Evolutionary conservation across 1,284 basidiomycete genomes (phyloP).

Genomic region (Irpex sp.): DNA sequence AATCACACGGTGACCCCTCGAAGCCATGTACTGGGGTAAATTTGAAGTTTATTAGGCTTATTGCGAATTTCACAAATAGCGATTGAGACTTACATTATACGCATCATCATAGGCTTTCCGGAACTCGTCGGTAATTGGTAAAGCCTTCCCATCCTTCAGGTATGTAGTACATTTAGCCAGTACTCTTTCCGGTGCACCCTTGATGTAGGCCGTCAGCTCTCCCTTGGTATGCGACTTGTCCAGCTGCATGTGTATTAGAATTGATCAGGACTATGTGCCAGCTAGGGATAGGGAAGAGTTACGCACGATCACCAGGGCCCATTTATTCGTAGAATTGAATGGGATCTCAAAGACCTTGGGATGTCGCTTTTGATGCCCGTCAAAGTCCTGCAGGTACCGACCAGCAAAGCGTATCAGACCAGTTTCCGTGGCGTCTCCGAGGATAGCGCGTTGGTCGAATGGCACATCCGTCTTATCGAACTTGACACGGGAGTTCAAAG

Average conservation of each 20-base stretch:
- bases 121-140: slow-evolving; percentile 57
- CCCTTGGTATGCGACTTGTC: slow-evolving; percentile 51
- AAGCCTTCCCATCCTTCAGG: slow-evolving; percentile 44
- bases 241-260: slow-evolving; percentile 31
- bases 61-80: slow-evolving; percentile 5
- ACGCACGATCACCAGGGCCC: slow-evolving; percentile 64
- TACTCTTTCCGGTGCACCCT: slow-evolving; percentile 67
- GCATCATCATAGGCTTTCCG: slow-evolving; percentile 50
- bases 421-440: slow-evolving; percentile 70
- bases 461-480: slow-evolving; percentile 62
- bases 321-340: slow-evolving; percentile 72
- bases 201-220: slow-evolving; percentile 50
- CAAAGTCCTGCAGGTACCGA: slow-evolving; percentile 48
- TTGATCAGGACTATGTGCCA: background rate
- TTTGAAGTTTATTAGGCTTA: background rate
- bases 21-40: slow-evolving; percentile 61
- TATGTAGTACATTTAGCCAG: slow-evolving; percentile 60
- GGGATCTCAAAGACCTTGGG: slow-evolving; percentile 67
- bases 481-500: slow-evolving; percentile 65
- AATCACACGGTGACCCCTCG: slow-evolving; percentile 66
- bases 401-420: slow-evolving; percentile 65
- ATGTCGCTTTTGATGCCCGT: slow-evolving; percentile 45
- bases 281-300: background rate
- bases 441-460: slow-evolving; percentile 57
- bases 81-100: slow-evolving; percentile 42